A percentile compares a stretch with the other conserved stretches of the same genome.
phyloP scores from a whole-genome alignment of 2,329 filamentous ascomycete genomes.

The Hymenoscyphus linearis region DNA sequence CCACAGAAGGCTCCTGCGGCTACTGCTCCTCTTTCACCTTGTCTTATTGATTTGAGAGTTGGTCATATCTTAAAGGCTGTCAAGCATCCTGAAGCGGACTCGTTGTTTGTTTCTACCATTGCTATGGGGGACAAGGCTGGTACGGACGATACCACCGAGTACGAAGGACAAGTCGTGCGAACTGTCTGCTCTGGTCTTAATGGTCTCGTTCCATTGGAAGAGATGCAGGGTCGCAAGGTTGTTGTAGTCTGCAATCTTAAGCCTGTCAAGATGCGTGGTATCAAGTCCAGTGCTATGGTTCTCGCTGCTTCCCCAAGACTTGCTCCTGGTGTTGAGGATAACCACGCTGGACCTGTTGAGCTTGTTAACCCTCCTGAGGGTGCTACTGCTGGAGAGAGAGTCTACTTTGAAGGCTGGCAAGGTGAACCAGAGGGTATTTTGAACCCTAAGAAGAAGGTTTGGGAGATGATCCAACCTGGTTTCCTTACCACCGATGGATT shows the following conservation, averaged over 20 bases:
- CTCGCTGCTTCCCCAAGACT: slow-evolving; percentile 84
- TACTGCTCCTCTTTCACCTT: slow-evolving; percentile 73
- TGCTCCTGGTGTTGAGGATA: slow-evolving; percentile 74
- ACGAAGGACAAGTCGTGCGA: slow-evolving; percentile 84
- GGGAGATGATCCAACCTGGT: slow-evolving; percentile 93
- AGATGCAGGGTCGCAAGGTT: slow-evolving; percentile 96
- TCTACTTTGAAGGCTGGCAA: slow-evolving; percentile 92
- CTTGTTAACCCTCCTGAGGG: slow-evolving; percentile 78
- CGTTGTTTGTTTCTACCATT: slow-evolving; percentile 90
- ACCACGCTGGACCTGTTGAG: slow-evolving; percentile 88
- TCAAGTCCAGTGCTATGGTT: slow-evolving; percentile 82
- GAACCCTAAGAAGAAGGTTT: slow-evolving; percentile 99
- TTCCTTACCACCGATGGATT: slow-evolving; percentile 82
- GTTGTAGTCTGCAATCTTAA: slow-evolving; percentile 97
- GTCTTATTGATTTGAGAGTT: slow-evolving; percentile 88
- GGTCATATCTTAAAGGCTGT: slow-evolving; percentile 96
- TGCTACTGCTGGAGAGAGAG: slow-evolving; percentile 75
- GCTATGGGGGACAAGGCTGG: slow-evolving; percentile 85
- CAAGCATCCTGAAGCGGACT: slow-evolving; percentile 95
- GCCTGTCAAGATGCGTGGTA: slow-evolving; percentile 96
- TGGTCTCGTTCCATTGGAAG: slow-evolving; percentile 83
- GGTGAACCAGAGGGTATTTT: slow-evolving; percentile 88
- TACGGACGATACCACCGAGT: slow-evolving; percentile 83
- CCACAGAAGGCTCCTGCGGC: slow-evolving; percentile 60
- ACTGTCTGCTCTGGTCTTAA: slow-evolving; percentile 97